These are phyloP conservation scores for Metschnikowia shivogae DNA, from an alignment of 805 yeast genomes.

Conservation along the genomic window DNA sequence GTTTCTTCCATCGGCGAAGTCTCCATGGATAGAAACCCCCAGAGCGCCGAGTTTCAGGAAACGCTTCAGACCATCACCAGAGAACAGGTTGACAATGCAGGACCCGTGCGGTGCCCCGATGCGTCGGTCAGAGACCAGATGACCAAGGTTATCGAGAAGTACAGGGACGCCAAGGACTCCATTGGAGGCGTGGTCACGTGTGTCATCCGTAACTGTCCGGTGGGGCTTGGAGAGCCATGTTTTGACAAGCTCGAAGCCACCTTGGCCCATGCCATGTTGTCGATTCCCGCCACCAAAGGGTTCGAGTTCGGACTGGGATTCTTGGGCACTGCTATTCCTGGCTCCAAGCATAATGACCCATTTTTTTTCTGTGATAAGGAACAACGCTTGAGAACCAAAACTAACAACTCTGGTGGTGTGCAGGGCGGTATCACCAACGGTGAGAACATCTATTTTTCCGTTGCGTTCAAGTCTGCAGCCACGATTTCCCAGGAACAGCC, in stretches of 20 bases:
- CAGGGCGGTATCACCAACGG: slow-evolving; percentile 99
- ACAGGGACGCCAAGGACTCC: slow-evolving; percentile 83
- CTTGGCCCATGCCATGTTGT: slow-evolving; percentile 96
- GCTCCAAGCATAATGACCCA: slow-evolving; percentile 91
- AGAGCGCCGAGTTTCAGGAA: slow-evolving; percentile 58
- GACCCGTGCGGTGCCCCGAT: slow-evolving; percentile 94
- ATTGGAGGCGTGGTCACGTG: slow-evolving; percentile 98
- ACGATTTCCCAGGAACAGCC: slow-evolving; percentile 91
- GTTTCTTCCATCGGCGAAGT: slow-evolving; percentile 88
- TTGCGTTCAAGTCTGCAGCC: slow-evolving; percentile 98
- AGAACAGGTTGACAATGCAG: slow-evolving; percentile 79
- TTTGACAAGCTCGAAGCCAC: slow-evolving; percentile 95
- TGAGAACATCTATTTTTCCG: slow-evolving; percentile 88
- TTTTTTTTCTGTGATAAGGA: slow-evolving; percentile 59
- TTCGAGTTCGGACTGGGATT: slow-evolving; percentile 98
- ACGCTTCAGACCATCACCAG: slow-evolving; percentile 75
- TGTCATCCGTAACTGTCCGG: slow-evolving; percentile 88
- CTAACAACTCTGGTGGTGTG: slow-evolving; percentile 94
- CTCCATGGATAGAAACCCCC: slow-evolving; percentile 70
- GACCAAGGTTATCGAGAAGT: slow-evolving; percentile 82
- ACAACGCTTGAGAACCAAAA: slow-evolving; percentile 72
- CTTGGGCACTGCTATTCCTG: slow-evolving; percentile 82
- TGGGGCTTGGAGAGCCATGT: slow-evolving; percentile 97
- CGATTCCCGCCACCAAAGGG: slow-evolving; percentile 97
- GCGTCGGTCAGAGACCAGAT: slow-evolving; percentile 63